Percentiles rank a stretch among this genome's conserved stretches.
Conservation (phyloP, 208 protist genomes). For the Trypanosoma avium region DNA sequence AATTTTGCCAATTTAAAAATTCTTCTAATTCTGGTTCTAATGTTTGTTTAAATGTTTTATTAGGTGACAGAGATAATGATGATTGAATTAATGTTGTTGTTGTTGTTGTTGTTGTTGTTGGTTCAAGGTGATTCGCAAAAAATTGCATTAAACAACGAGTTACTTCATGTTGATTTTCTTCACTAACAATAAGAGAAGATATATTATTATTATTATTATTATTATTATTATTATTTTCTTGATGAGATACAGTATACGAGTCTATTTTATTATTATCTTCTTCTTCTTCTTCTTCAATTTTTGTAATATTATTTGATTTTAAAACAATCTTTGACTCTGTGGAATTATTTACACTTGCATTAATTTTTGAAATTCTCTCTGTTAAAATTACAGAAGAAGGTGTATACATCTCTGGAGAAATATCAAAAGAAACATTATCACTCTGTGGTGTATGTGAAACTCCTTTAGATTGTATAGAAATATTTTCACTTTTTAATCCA, state of each 20-base stretch:
- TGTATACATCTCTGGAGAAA: constrained; percentile 20
- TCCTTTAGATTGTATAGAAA: background rate
- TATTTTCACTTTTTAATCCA: background rate
- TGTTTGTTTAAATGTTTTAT: background rate
- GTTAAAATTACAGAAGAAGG: background rate
- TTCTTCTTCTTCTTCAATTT: background rate
- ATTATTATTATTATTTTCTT: background rate
- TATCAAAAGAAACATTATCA: background rate
- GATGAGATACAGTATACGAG: no score
- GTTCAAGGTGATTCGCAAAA: constrained; percentile 14
- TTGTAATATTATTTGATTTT: background rate
- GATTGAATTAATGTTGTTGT: background rate
- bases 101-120: background rate
- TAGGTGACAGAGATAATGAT: background rate
- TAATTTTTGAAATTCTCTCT: background rate
- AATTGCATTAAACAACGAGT: constrained; percentile 5
- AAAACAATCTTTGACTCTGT: background rate
- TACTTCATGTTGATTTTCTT: constrained; percentile 2
- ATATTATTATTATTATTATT: background rate
- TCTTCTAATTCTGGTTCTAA: constrained; percentile 20
- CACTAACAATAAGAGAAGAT: no score
- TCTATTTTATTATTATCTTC: background rate
- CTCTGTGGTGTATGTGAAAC: constrained; percentile 15
- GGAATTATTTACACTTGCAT: background rate
- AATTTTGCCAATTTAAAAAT: constrained; percentile 16